phyloP scores from a whole-genome alignment of 2,329 filamentous ascomycete genomes.

The Aspergillus quadrilineatus region DNA sequence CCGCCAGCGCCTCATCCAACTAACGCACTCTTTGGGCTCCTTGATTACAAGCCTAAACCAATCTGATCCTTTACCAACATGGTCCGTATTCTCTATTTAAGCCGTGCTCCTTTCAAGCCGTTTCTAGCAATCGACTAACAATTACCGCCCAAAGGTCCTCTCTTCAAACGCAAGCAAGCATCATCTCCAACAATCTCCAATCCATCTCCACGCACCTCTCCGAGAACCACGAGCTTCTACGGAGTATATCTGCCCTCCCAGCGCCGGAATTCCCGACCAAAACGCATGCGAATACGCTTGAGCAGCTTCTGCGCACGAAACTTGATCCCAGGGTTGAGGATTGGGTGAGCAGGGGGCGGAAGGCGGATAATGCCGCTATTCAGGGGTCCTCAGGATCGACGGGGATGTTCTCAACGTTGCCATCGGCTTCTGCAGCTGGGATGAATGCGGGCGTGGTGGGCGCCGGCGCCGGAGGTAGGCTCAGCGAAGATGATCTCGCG shows the following conservation, averaged over 20 bases:
- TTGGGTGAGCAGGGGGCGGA: slow-evolving; percentile 64
- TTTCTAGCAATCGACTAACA: not conserved
- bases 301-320: slow-evolving; percentile 76
- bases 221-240: slow-evolving; percentile 66
- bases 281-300: slow-evolving; percentile 61
- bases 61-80: slow-evolving; percentile 65
- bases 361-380: not conserved
- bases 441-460: slow-evolving; percentile 5
- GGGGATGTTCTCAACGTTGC: not conserved
- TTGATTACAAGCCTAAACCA: slow-evolving; percentile 61
- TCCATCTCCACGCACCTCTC: slow-evolving; percentile 65
- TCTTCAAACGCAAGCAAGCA: slow-evolving; percentile 68
- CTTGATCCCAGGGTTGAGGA: slow-evolving; percentile 75
- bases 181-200: slow-evolving; percentile 69
- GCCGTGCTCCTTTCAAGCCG: slow-evolving; percentile 39
- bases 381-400: slow-evolving; percentile 2
- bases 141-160: slow-evolving; percentile 56
- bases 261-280: slow-evolving; percentile 72
- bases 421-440: not conserved
- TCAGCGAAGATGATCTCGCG: slow-evolving; percentile 53
- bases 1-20: slow-evolving; percentile 65
- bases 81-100: slow-evolving; percentile 36
- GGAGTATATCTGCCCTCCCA: slow-evolving; percentile 70
- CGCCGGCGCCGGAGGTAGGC: slow-evolving; percentile 16
- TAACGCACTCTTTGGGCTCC: slow-evolving; percentile 67